These are phyloP conservation scores for Populus hybrid DNA, from an alignment of 441 rosid genomes.

Conservation along the genomic window DNA sequence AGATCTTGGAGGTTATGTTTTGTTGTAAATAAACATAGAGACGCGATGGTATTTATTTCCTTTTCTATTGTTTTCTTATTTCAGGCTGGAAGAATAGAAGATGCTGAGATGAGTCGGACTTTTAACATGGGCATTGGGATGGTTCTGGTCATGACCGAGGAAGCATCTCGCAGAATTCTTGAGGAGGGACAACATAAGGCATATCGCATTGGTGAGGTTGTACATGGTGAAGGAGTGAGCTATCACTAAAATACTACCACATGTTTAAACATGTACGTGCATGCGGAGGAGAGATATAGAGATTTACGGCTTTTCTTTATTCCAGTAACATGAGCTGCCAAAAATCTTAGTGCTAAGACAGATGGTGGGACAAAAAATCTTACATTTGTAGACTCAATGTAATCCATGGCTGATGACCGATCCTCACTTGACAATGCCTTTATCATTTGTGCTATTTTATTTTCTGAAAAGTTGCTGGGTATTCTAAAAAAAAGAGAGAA, in stretches of 20 bases:
- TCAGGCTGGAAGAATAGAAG: conserved; percentile 75
- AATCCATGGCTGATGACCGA: not conserved
- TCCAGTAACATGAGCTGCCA: not conserved
- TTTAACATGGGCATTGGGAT: conserved; percentile 93
- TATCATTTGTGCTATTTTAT: not conserved
- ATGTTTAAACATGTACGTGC: not conserved
- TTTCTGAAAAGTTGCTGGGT: not conserved
- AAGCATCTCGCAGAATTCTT: conserved; percentile 58
- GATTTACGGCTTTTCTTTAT: not conserved
- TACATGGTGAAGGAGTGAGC: conserved; percentile 62
- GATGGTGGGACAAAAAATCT: no score
- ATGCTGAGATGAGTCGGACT: conserved; percentile 84
- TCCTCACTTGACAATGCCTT: not conserved
- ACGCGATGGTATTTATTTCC: not conserved
- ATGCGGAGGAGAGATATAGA: conserved; percentile 1
- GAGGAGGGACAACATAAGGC: conserved; percentile 42
- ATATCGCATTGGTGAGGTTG: conserved; percentile 69
- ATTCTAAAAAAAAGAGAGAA: not conserved
- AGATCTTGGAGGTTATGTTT: not conserved
- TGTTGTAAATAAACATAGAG: not conserved
- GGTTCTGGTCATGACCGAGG: conserved; percentile 68
- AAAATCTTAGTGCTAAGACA: no score
- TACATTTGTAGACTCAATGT: not conserved
- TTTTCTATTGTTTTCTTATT: not conserved
- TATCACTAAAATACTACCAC: conserved; percentile 28